Percentiles rank a stretch among this genome's conserved stretches.
phyloP scores from a whole-genome alignment of 495 filamentous ascomycete species.

The Chaetomidium leptoderma region DNA sequence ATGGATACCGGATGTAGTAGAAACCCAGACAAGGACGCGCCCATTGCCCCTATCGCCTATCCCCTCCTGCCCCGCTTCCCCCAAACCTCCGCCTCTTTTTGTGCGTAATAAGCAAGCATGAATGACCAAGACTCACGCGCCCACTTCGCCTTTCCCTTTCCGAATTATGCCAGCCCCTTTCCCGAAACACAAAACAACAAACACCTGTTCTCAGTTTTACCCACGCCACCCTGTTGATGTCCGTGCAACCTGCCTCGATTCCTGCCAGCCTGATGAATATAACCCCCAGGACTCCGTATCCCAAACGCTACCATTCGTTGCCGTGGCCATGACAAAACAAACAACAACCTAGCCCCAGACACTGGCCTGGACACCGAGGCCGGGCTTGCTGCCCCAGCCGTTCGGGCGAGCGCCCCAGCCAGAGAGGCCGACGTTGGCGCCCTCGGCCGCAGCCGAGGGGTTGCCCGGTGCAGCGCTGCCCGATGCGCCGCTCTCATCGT shows the following conservation, averaged over 20 bases:
- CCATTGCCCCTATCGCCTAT: not conserved
- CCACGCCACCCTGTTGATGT: slow-evolving; percentile 9
- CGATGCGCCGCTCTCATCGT: slow-evolving; percentile 30
- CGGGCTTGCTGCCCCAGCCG: slow-evolving; percentile 71
- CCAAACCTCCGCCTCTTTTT: not conserved
- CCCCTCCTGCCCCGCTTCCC: not conserved
- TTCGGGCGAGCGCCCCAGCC: slow-evolving; percentile 70
- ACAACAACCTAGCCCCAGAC: slow-evolving; percentile 60
- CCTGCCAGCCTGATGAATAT: not conserved
- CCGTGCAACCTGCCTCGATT: not conserved
- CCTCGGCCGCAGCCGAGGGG: slow-evolving; percentile 34
- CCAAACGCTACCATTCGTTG: slow-evolving; percentile 6
- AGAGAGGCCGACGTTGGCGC: slow-evolving; percentile 34
- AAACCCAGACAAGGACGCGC: slow-evolving; percentile 4
- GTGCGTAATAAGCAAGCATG: slow-evolving; percentile 8
- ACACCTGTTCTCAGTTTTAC: not conserved
- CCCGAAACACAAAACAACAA: slow-evolving; percentile 3
- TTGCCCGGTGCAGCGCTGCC: slow-evolving; percentile 32
- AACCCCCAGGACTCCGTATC: slow-evolving; percentile 3
- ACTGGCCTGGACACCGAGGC: slow-evolving; percentile 66
- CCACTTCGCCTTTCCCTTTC: not conserved
- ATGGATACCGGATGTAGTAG: not conserved
- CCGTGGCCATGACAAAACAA: not conserved
- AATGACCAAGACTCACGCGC: slow-evolving; percentile 6
- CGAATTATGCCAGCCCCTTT: not conserved